A percentile compares a stretch with the other conserved stretches of the same genome.
These are phyloP conservation scores for Meyerozyma sp. DNA, from an alignment of 1,139 yeast genomes.

Conservation along the genomic window DNA sequence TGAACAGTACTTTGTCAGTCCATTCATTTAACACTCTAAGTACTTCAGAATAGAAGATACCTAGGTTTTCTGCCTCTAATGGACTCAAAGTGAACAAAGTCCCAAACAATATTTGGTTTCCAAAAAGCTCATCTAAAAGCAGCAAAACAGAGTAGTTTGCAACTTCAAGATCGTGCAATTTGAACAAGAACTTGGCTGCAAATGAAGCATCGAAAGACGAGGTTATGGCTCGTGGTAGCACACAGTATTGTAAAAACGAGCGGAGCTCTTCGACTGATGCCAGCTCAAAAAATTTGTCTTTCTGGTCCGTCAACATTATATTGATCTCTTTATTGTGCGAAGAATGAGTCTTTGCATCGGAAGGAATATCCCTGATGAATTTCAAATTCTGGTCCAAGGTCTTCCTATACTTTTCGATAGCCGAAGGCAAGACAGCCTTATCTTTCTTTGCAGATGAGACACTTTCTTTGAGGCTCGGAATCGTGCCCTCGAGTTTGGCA, in stretches of 20 bases:
- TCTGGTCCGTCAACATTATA: background rate
- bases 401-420: conserved; percentile 21
- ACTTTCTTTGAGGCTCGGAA: conserved; percentile 27
- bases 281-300: conserved; percentile 7
- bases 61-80: conserved; percentile 76
- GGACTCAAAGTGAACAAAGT: conserved; percentile 69
- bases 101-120: conserved; percentile 46
- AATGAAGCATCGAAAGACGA: conserved; percentile 85
- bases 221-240: conserved; percentile 71
- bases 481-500: conserved; percentile 29
- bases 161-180: conserved; percentile 39
- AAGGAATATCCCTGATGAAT: conserved; percentile 19
- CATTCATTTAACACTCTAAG: conserved; percentile 43
- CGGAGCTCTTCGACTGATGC: conserved; percentile 15
- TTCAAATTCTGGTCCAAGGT: conserved; percentile 25
- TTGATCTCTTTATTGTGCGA: conserved; percentile 11
- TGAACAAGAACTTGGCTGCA: conserved; percentile 56
- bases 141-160: conserved; percentile 39
- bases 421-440: conserved; percentile 21
- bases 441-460: conserved; percentile 23
- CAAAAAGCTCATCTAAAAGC: conserved; percentile 47
- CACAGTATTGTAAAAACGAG: conserved; percentile 55
- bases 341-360: conserved; percentile 28
- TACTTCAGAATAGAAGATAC: conserved; percentile 62
- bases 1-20: conserved; percentile 23